Evolutionary conservation across 768 basidiomycete genomes (phyloP).

Genomic region (Trametes cingulata): DNA sequence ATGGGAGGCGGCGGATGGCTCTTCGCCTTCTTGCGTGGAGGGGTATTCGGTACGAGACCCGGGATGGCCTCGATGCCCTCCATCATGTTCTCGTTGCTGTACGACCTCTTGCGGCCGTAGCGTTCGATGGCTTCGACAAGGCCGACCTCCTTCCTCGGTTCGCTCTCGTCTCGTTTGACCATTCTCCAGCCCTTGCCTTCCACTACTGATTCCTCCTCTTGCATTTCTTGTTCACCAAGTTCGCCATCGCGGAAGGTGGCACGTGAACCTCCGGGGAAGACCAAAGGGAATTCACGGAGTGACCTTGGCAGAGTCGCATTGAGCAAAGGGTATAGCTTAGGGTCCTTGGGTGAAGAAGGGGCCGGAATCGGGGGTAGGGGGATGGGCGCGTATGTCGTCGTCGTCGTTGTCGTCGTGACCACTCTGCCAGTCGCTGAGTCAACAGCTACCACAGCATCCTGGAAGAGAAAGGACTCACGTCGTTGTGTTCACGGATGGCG

Average conservation of each 20-base stretch:
- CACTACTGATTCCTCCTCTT: conserved; percentile 67
- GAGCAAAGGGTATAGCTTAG: conserved; percentile 77
- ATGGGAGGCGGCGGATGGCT: conserved; percentile 58
- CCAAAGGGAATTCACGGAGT: conserved; percentile 72
- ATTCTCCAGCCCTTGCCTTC: conserved; percentile 76
- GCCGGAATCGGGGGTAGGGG: conserved; percentile 73
- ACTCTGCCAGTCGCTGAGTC: conserved; percentile 49
- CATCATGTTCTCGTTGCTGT: conserved; percentile 58
- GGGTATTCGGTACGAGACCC: conserved; percentile 46
- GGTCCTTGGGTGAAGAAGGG: conserved; percentile 70
- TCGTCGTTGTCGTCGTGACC: conserved; percentile 89
- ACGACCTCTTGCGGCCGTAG: conserved; percentile 65
- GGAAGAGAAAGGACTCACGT: conserved; percentile 51
- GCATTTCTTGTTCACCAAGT: conserved; percentile 62
- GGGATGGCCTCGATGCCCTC: conserved; percentile 70
- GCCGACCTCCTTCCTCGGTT: conserved; percentile 54
- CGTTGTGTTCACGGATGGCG: conserved; percentile 83
- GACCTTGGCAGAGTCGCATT: conserved; percentile 74
- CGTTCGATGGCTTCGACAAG: conserved; percentile 82
- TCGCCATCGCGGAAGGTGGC: conserved; percentile 79
- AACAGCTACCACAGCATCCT: background rate
- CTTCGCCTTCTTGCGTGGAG: conserved; percentile 78
- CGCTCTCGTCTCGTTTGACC: conserved; percentile 65
- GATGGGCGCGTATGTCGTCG: conserved; percentile 88
- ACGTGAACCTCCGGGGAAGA: conserved; percentile 78